Percentiles rank a stretch among this genome's conserved stretches.
phyloP scores from a whole-genome alignment of 2,329 filamentous ascomycete genomes.

The Colletotrichum theobromicola region DNA sequence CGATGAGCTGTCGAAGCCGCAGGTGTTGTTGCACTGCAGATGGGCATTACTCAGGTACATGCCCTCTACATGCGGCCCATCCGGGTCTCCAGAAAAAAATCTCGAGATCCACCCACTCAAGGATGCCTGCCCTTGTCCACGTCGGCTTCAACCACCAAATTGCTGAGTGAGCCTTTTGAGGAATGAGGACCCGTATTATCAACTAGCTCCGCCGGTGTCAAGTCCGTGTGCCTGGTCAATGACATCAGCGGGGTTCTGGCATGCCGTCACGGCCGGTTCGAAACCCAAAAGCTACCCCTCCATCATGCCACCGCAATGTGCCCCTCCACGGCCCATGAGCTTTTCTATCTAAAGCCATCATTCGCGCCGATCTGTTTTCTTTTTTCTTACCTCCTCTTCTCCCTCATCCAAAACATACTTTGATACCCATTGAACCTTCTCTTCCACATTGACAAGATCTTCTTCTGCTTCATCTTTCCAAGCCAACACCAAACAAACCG shows the following conservation, averaged over 20 bases:
- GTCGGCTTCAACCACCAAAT: background rate
- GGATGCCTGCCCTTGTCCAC: background rate
- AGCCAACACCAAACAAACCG: background rate
- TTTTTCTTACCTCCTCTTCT: background rate
- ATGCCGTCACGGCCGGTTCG: slow-evolving; percentile 16
- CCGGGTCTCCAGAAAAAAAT: slow-evolving; percentile 6
- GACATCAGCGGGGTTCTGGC: slow-evolving; percentile 17
- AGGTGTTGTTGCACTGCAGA: background rate
- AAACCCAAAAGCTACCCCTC: slow-evolving; percentile 16
- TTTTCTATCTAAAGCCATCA: slow-evolving; percentile 6
- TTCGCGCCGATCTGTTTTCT: background rate
- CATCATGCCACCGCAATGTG: slow-evolving; percentile 9
- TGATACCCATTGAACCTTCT: background rate
- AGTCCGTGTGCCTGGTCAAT: slow-evolving; percentile 3
- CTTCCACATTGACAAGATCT: background rate
- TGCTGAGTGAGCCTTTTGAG: no score
- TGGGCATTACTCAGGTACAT: background rate
- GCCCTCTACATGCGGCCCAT: slow-evolving; percentile 3
- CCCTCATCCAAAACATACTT: background rate
- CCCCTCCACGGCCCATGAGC: background rate
- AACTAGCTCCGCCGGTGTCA: background rate
- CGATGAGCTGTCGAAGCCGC: slow-evolving; percentile 7
- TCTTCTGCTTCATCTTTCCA: no score
- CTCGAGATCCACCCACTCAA: background rate
- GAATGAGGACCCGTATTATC: background rate